These are phyloP conservation scores for Rhodosporidiobolus odoratus DNA, from an alignment of 768 basidiomycete genomes.

Conservation along the genomic window DNA sequence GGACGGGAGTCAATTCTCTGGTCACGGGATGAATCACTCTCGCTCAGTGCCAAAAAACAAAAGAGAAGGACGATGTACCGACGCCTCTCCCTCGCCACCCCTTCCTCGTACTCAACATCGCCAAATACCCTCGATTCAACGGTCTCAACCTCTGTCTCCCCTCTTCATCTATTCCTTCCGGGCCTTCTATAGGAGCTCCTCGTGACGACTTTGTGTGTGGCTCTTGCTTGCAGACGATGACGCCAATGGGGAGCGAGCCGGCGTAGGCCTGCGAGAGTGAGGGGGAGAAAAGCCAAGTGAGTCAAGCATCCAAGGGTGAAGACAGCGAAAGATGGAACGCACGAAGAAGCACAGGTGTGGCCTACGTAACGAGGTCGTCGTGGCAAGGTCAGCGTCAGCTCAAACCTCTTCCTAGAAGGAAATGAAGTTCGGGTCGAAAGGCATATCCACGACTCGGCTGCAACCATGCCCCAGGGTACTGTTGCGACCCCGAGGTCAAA, in stretches of 20 bases:
- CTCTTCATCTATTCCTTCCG: constrained; percentile 47
- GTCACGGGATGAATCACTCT: too few relatives aligned
- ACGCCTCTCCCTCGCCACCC: constrained; percentile 84
- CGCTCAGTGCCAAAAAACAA: not conserved
- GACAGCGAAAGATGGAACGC: not conserved
- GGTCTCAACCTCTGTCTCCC: not conserved
- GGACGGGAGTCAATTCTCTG: too few relatives aligned
- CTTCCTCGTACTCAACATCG: constrained; percentile 88
- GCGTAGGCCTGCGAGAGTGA: constrained; percentile 31
- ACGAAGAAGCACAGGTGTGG: constrained; percentile 63
- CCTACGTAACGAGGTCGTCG: too few relatives aligned
- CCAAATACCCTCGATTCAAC: constrained; percentile 87
- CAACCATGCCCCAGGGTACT: too few relatives aligned
- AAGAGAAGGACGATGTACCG: constrained; percentile 55
- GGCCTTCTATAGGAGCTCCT: constrained; percentile 19
- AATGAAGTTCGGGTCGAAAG: too few relatives aligned
- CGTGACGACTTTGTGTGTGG: constrained; percentile 54
- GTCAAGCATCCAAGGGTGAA: too few relatives aligned
- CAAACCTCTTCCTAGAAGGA: too few relatives aligned
- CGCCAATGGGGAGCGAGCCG: constrained; percentile 58
- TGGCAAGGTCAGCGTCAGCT: not conserved
- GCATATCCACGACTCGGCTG: too few relatives aligned
- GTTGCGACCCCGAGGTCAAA: too few relatives aligned
- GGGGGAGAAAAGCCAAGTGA: too few relatives aligned
- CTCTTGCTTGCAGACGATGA: constrained; percentile 96